Evolutionary conservation across 2,329 filamentous ascomycete species (phyloP), one percentile per base, ranked within the genome.

Genomic region (Harringtonia aguacate): DNA sequence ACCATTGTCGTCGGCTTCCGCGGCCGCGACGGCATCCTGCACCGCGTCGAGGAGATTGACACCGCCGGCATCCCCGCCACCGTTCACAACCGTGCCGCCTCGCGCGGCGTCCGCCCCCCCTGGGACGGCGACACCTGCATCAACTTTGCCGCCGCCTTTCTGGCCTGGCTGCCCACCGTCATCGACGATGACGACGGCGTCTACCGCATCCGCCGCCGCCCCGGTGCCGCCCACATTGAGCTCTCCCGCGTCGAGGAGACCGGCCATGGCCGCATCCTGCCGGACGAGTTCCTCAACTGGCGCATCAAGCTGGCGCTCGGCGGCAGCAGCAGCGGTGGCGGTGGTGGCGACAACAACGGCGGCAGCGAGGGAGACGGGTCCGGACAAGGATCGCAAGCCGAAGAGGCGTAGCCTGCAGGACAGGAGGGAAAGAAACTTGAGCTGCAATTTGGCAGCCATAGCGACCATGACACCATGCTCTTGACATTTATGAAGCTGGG

Each of bases 121-220:
- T 98, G 92, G 92, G 86, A 97, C 64, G 90, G 86, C 17, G 90
- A 95, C 57, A 76, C 84, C 52, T 95, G 89, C 58, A 92, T 97
- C 57, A 95, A 94, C 54, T 95, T 95, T 64, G 79, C 87, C 2
- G 79, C 77, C 2, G 70, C 66, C 1, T 86, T 97, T 53, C 63
- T 97, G 15, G 79, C 81, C 8, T 94, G 86, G 69, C 60, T 83
- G 56, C 70, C 78, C 35, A 70, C 69, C 1, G 77, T 81, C 18
- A 77, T 70, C 24, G 34, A 21, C 14, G 34, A 40, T 18, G 36
- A 18, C 28, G 49, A 79, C 33, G 87, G 86, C 0, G 80, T 94
- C 3, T 97, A 87, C 84, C 77, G 81, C 48, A 86, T 98, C 55
- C 69, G 77, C 39, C 75, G 86, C 46, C 67, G 62, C 43, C 75